A percentile compares a stretch with the other conserved stretches of the same genome.
Conservation (phyloP, 805 yeast species). For the Pichia deserticola region DNA sequence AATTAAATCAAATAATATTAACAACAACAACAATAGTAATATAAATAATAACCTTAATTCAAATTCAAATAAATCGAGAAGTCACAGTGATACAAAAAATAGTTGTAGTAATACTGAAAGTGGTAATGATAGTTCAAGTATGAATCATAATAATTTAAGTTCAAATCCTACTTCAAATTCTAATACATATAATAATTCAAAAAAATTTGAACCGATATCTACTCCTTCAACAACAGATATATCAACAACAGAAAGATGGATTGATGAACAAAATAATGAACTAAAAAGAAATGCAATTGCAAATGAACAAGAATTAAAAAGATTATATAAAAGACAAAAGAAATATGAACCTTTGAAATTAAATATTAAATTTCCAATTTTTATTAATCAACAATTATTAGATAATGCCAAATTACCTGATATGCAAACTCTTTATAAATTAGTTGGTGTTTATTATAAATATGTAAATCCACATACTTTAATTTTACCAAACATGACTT, state of each 20-base stretch:
- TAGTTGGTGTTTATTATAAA: slow-evolving; percentile 34
- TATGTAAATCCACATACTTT: slow-evolving; percentile 34
- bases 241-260: slow-evolving; percentile 21
- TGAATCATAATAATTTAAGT: neutral
- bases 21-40: neutral
- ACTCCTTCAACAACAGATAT: neutral
- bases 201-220: neutral
- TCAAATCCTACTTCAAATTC: neutral
- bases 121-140: neutral
- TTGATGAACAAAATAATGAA: slow-evolving; percentile 14
- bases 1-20: no score
- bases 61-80: neutral
- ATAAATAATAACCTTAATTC: neutral
- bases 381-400: slow-evolving; percentile 26
- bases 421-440: slow-evolving; percentile 25
- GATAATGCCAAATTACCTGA: slow-evolving; percentile 31
- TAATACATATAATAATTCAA: neutral
- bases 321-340: slow-evolving; percentile 1
- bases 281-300: neutral
- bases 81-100: neutral
- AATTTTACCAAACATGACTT: slow-evolving; percentile 30
- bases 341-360: slow-evolving; percentile 1
- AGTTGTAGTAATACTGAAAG: neutral
- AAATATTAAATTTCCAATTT: slow-evolving; percentile 1
- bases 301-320: neutral